Evolutionary conservation across 352 stramenopile species (phyloP).

Genomic region (Achlya hypogyna): DNA sequence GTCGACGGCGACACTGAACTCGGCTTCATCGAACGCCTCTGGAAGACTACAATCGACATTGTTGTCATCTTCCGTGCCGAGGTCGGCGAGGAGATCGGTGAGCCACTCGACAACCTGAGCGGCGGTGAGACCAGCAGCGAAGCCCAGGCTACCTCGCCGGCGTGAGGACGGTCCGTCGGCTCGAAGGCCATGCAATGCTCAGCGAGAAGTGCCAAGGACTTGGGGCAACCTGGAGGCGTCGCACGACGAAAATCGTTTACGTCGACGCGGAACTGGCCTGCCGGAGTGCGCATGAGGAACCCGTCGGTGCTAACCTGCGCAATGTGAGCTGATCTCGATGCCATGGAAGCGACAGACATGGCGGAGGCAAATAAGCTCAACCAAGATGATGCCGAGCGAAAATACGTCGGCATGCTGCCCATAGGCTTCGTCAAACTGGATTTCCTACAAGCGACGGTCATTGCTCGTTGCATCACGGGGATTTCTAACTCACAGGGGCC

Average conservation of each 20-base stretch:
- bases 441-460: too few species aligned
- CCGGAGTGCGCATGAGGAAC: conserved; percentile 71
- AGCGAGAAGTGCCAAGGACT: conserved; percentile 40
- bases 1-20: not conserved
- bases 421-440: conserved; percentile 17
- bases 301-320: conserved; percentile 43
- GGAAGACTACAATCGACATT: not conserved
- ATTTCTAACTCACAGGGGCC: not conserved
- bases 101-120: conserved; percentile 17
- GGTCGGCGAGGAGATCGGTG: not conserved
- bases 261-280: conserved; percentile 63
- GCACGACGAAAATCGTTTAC: conserved; percentile 53
- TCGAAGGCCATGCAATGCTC: conserved; percentile 75
- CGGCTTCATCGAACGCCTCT: not conserved
- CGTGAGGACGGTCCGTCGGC: conserved; percentile 45
- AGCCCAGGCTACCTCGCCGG: conserved; percentile 1
- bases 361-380: conserved; percentile 76
- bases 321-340: not conserved
- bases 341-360: conserved; percentile 8
- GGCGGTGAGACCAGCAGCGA: not conserved
- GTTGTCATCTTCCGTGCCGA: not conserved
- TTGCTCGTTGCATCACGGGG: not conserved
- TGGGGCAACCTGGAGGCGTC: conserved; percentile 45
- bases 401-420: conserved; percentile 77
- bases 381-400: conserved; percentile 72